Conservation (phyloP, 2,329 filamentous ascomycete genomes). For the Sordariomycetes sp. region DNA sequence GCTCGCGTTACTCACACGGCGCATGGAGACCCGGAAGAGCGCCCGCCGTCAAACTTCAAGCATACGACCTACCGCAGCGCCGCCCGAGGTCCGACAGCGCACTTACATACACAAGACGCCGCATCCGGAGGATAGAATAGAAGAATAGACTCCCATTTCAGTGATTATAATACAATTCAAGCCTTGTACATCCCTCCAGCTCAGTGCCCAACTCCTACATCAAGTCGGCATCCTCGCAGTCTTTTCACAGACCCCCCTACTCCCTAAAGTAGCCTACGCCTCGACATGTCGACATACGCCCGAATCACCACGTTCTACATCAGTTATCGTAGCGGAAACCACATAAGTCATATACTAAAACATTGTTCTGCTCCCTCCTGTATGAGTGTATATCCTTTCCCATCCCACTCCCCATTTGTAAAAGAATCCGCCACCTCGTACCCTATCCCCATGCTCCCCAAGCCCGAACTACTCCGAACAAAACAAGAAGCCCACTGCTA, state of each 20-base stretch:
- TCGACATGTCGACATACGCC: not conserved
- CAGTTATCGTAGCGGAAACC: not conserved
- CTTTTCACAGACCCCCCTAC: not conserved
- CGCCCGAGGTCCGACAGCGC: too few species aligned
- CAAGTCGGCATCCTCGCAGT: not conserved
- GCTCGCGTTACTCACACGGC: too few species aligned
- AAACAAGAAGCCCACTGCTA: not conserved
- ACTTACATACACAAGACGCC: too few species aligned
- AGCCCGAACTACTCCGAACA: not conserved
- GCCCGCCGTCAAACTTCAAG: too few species aligned
- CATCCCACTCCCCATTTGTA: not conserved
- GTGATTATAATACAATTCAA: too few species aligned
- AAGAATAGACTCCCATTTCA: too few species aligned
- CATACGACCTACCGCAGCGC: too few species aligned
- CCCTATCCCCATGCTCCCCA: not conserved
- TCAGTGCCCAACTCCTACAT: too few species aligned
- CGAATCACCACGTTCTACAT: not conserved
- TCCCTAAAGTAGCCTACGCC: not conserved
- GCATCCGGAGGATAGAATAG: too few species aligned
- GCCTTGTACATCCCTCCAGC: too few species aligned
- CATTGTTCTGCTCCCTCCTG: not conserved
- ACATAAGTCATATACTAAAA: not conserved
- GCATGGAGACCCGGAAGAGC: too few species aligned
- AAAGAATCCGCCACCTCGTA: too few species aligned
- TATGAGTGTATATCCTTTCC: conserved; percentile 4